Evolutionary conservation across 225 moss, liverwort and hornwort genomes (phyloP), one percentile per base, ranked within the genome.

Genomic region (Climacium dendroides): DNA sequence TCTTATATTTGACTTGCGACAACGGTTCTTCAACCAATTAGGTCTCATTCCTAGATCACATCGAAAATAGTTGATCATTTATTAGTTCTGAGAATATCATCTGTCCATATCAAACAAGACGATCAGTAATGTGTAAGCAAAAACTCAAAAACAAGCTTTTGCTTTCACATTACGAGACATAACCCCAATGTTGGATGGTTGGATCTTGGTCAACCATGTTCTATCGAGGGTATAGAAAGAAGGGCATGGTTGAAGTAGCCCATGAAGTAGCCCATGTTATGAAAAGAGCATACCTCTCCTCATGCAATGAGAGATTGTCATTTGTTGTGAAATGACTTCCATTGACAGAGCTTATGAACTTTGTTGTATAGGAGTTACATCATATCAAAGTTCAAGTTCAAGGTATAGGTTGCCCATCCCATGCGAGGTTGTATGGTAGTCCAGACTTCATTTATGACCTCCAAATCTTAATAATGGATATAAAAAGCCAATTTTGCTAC

Each of bases 261-360:
- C 41, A 26, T 70, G 5, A 7, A 20, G 20, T 7, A 34, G 1
- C 0, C 5, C 41, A 26, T 70, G 5, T 26, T 26, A 15, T 70
- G 5, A 0, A 41, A 26, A n/a, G 25, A 70, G 3, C 19, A 50
- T 8, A 19, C 6, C 4, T 30, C 19, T 73, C 19, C 0, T 48
- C 12, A 50, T 32, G 3, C 5, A 50, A 32, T 74, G 32, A 32
- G 7, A 32, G 74, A 32, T 20, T 50, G 12, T 48, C 11, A 11
- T 30, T 0, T 1, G 0, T 48, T 2, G 1, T 48, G 2, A 48
- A n/a, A 73, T 48, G 73, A 30, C 19, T 18, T 48, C 2, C 2
- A 48, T 30, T 29, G 11, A 18, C 45, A 45, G 45, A 45, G 6
- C 11, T 18, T 29, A 47, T 73, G 19, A 11, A 47, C 48, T 30